These are phyloP conservation scores for Trichoderma koningii DNA, from an alignment of 2,329 filamentous ascomycete genomes.

Conservation along the genomic window DNA sequence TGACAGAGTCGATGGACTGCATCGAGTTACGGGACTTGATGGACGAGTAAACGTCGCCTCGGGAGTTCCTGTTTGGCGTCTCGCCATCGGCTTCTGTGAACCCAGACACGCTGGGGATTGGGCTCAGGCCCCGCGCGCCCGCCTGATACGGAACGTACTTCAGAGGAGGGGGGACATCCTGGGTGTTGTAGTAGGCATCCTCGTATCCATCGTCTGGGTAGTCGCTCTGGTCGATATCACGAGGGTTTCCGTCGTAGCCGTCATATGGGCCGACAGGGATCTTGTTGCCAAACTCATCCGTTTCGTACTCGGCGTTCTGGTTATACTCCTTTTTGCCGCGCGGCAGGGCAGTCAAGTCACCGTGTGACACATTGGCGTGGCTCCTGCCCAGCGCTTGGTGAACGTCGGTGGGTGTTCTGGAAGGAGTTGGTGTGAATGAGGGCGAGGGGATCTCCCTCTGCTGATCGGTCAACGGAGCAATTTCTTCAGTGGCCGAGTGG, in stretches of 20 bases:
- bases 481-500: slow-evolving; percentile 65
- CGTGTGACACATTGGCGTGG: slow-evolving; percentile 65
- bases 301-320: slow-evolving; percentile 54
- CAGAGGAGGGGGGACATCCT: slow-evolving; percentile 64
- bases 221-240: slow-evolving; percentile 38
- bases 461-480: slow-evolving; percentile 64
- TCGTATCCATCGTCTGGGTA: slow-evolving; percentile 47
- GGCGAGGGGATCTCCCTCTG: slow-evolving; percentile 62
- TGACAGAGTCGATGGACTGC: slow-evolving; percentile 40
- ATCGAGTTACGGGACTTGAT: slow-evolving; percentile 53
- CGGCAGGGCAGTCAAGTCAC: slow-evolving; percentile 58
- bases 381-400: slow-evolving; percentile 67
- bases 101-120: slow-evolving; percentile 89
- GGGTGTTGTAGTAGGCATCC: slow-evolving; percentile 57
- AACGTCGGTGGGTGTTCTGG: slow-evolving; percentile 54
- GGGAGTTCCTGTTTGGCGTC: slow-evolving; percentile 51
- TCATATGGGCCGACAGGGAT: slow-evolving; percentile 48
- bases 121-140: slow-evolving; percentile 74
- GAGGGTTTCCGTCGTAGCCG: slow-evolving; percentile 41
- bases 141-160: slow-evolving; percentile 70
- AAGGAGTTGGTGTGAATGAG: slow-evolving; percentile 64
- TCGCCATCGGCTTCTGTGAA: slow-evolving; percentile 72
- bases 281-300: slow-evolving; percentile 49
- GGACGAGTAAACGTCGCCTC: slow-evolving; percentile 60
- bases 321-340: slow-evolving; percentile 48